Evolutionary conservation across 2,329 filamentous ascomycete genomes (phyloP).

Genomic region (Teratosphaeria zuluensis): DNA sequence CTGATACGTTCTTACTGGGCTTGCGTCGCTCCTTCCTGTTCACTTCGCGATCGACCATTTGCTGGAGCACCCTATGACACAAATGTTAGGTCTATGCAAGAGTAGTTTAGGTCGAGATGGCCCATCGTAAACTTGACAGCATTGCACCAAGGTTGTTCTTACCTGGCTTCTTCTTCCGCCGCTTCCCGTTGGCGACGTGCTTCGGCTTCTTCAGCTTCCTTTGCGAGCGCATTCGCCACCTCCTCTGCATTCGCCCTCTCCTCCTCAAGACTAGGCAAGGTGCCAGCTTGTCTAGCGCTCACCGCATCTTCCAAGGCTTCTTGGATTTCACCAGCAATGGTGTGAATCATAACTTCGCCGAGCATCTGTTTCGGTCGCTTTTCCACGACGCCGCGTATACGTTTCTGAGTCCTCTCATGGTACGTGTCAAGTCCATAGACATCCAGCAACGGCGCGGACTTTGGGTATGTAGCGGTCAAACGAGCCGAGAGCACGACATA

Average conservation of each 20-base stretch:
- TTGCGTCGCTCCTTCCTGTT: constrained; percentile 56
- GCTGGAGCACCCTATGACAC: constrained; percentile 51
- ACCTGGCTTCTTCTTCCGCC: constrained; percentile 45
- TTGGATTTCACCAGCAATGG: constrained; percentile 50
- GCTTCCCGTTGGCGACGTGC: constrained; percentile 29
- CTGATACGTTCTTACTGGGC: constrained; percentile 8
- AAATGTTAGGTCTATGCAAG: neutral
- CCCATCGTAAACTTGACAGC: neutral
- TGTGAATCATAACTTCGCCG: constrained; percentile 57
- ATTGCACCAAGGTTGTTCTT: neutral
- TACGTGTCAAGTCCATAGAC: constrained; percentile 57
- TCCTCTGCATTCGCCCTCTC: constrained; percentile 79
- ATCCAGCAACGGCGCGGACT: constrained; percentile 63
- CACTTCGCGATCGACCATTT: constrained; percentile 64
- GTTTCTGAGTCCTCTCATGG: constrained; percentile 60
- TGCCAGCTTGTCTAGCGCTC: constrained; percentile 59
- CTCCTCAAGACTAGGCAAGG: constrained; percentile 78
- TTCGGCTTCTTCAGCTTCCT: constrained; percentile 33
- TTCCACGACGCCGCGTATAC: constrained; percentile 59
- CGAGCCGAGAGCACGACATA: constrained; percentile 65
- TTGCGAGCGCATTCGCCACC: constrained; percentile 51
- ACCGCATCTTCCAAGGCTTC: constrained; percentile 81
- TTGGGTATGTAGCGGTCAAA: constrained; percentile 85
- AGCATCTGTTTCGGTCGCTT: constrained; percentile 57
- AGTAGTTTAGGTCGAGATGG: neutral